Evolutionary conservation across 2,329 filamentous ascomycete genomes (phyloP), one percentile per base, ranked within the genome.

Genomic region (Ceratocystis harringtonii): DNA sequence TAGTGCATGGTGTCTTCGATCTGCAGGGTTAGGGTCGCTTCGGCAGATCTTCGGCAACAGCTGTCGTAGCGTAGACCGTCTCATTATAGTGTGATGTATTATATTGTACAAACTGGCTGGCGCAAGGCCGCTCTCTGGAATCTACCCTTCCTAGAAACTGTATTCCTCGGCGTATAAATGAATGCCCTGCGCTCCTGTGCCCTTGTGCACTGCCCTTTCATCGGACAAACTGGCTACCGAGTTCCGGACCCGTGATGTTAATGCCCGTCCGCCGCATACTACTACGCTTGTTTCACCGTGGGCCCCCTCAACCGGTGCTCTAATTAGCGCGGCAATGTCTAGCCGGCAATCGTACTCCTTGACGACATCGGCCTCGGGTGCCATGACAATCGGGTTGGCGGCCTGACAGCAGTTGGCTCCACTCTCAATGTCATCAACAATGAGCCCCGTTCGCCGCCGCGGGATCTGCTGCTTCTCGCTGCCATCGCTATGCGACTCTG

Each of bases 141-240:
- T 30, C 36, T 15, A 3, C 32, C 6, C 7, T 57, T 8, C 44
- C 70, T 70, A 82, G 68, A 81, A 82, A 28, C 77, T 77, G 71
- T 84, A 85, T 71, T 85, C 82, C 68, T 85, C 83, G 0, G 81
- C 81, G 71, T 83, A 79, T 65, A 85, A 70, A 70, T 80, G 78
- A 50, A 86, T 85, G 0, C 83, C 83, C 70, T 86, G 83, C 0
- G 83, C 83, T 0, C 81, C 83, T 0, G 82, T 85, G 4, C 83
- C 83, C 71, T 86, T 86, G 70, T 85, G 83, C 25, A 85, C 83
- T 0, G 80, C 83, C 50, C 83, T 74, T 73, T 85, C 83, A 69
- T 86, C 82, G 64, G 81, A 83, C 68, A 85, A 68, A 36, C 73
- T 74, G 1, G 80, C 79, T 2, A 85, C 81, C 66, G 76, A 79